Conservation (phyloP, 1,139 yeast species). For the Pichia sp. region DNA sequence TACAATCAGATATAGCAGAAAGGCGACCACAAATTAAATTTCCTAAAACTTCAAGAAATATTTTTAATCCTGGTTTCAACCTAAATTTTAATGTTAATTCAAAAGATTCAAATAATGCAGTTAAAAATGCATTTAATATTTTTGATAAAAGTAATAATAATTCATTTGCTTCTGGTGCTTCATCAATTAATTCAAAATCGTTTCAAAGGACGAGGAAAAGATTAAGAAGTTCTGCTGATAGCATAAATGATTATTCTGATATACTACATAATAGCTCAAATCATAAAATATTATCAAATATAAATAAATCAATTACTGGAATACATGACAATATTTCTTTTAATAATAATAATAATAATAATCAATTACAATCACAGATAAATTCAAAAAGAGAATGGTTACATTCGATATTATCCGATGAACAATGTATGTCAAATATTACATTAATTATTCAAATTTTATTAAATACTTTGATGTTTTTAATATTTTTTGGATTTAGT, state of each 20-base stretch:
- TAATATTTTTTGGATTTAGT: constrained; percentile 45
- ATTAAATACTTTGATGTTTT: constrained; percentile 55
- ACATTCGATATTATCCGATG: constrained; percentile 33
- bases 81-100: constrained; percentile 23
- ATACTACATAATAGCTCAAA: background rate
- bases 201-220: constrained; percentile 14
- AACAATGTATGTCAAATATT: constrained; percentile 58
- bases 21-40: constrained; percentile 8
- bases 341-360: too few relatives aligned
- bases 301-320: too few relatives aligned
- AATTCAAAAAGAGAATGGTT: background rate
- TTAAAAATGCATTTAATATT: constrained; percentile 38
- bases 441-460: constrained; percentile 67
- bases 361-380: too few relatives aligned
- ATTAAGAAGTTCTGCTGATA: constrained; percentile 1
- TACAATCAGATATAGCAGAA: background rate
- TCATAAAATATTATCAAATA: background rate
- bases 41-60: constrained; percentile 4
- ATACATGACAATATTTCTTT: too few relatives aligned
- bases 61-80: constrained; percentile 3
- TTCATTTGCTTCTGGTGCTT: constrained; percentile 19
- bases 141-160: constrained; percentile 38
- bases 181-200: constrained; percentile 14
- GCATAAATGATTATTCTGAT: background rate
- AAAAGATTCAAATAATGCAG: constrained; percentile 34